phyloP scores from a whole-genome alignment of 257 asterid species.

The Ilex aquifolium region DNA sequence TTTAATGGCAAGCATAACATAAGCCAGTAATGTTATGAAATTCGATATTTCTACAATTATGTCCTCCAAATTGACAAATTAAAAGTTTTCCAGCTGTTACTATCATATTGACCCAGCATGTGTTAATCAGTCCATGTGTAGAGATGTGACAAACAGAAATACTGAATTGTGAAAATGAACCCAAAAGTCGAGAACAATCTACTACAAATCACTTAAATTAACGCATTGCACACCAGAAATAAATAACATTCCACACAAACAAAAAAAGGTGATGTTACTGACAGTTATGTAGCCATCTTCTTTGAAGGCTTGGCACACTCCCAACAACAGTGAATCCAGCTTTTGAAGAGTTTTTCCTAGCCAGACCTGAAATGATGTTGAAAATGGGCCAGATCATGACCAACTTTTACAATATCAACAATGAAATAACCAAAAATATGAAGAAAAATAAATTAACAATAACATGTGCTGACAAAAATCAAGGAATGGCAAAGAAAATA shows the following conservation, averaged over 20 bases:
- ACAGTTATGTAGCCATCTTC: constrained; percentile 82
- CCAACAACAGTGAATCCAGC: constrained; percentile 84
- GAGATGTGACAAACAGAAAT: neutral
- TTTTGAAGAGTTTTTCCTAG: constrained; percentile 92
- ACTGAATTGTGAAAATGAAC: neutral
- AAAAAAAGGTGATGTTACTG: constrained; percentile 30
- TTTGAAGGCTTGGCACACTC: constrained; percentile 89
- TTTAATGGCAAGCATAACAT: too few species aligned
- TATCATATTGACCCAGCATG: too few species aligned
- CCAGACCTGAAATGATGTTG: constrained; percentile 68
- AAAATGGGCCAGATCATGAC: neutral
- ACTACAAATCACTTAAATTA: too few species aligned
- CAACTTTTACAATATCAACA: neutral
- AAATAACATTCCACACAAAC: neutral
- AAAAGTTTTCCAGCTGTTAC: too few species aligned
- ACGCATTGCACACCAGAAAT: too few species aligned
- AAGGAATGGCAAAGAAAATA: too few species aligned
- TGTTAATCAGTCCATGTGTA: too few species aligned
- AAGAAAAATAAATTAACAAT: neutral
- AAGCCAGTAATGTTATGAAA: too few species aligned
- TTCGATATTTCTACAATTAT: too few species aligned
- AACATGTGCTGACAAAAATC: too few species aligned
- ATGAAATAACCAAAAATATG: constrained; percentile 6
- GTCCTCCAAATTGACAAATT: too few species aligned
- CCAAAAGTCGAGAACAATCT: neutral